These are phyloP conservation scores for Pseudoneurospora amorphoporcata DNA, from an alignment of 495 filamentous ascomycete species.

Conservation along the genomic window DNA sequence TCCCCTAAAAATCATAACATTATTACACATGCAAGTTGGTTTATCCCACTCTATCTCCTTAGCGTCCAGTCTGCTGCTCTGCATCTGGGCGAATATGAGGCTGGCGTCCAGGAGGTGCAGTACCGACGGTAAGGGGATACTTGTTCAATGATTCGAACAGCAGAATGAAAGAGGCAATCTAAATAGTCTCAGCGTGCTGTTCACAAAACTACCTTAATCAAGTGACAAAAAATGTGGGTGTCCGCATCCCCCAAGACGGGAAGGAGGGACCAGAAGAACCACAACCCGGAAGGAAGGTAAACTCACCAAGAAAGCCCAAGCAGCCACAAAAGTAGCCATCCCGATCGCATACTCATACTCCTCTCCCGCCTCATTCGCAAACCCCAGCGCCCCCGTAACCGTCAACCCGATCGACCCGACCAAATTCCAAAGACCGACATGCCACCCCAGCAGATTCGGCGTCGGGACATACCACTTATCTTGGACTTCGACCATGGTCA, in stretches of 20 bases:
- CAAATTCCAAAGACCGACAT: slow-evolving; percentile 35
- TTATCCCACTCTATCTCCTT: not conserved
- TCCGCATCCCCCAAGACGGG: not conserved
- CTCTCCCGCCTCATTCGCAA: slow-evolving; percentile 22
- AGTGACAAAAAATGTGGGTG: not conserved
- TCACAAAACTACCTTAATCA: too few species aligned
- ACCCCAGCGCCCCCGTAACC: slow-evolving; percentile 55
- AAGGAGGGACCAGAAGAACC: not conserved
- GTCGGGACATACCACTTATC: slow-evolving; percentile 49
- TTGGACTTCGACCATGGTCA: slow-evolving; percentile 67
- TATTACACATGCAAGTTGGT: not conserved
- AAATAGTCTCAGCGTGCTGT: not conserved
- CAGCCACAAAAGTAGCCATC: slow-evolving; percentile 57
- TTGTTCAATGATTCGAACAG: slow-evolving; percentile 57
- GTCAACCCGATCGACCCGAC: slow-evolving; percentile 57
- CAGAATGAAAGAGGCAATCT: slow-evolving; percentile 51
- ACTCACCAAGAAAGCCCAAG: slow-evolving; percentile 52
- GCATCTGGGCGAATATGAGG: not conserved
- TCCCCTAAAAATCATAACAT: not conserved
- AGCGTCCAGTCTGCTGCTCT: not conserved
- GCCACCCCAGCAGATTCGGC: slow-evolving; percentile 45
- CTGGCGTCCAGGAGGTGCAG: not conserved
- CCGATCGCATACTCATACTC: slow-evolving; percentile 46
- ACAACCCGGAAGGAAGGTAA: not conserved
- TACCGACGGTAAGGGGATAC: slow-evolving; percentile 41